A percentile compares a stretch with the other conserved stretches of the same genome.
Evolutionary conservation across 2,329 filamentous ascomycete genomes (phyloP).

Genomic region (Fusarium newnesense): DNA sequence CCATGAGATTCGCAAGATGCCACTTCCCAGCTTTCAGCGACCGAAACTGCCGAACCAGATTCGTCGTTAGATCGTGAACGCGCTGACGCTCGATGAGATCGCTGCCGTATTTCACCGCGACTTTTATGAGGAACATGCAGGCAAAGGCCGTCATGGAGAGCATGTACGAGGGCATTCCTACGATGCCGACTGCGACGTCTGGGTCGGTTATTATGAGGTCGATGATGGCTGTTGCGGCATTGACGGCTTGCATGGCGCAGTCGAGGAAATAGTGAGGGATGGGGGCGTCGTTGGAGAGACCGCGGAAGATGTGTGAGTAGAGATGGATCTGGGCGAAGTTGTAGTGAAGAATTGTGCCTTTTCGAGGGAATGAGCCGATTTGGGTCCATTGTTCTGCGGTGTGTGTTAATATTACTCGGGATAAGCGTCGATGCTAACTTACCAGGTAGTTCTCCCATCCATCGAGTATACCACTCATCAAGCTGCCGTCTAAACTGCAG

Average conservation of each 20-base stretch:
- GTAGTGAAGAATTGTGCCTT: conserved; percentile 54
- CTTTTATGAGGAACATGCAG: conserved; percentile 62
- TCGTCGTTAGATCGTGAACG: conserved; percentile 53
- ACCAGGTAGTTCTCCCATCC: conserved; percentile 50
- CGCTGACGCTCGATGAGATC: conserved; percentile 53
- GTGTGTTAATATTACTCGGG: neutral
- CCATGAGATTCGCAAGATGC: conserved; percentile 61
- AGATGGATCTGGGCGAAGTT: conserved; percentile 56
- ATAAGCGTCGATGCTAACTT: neutral
- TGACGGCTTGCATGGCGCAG: conserved; percentile 47
- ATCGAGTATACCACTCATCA: conserved; percentile 52
- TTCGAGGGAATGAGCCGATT: conserved; percentile 54
- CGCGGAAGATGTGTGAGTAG: conserved; percentile 55
- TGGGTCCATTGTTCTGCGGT: conserved; percentile 51
- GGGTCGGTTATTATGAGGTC: conserved; percentile 56
- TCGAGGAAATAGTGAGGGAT: conserved; percentile 51
- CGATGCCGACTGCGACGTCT: conserved; percentile 53
- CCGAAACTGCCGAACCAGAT: conserved; percentile 54
- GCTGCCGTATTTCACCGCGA: conserved; percentile 56
- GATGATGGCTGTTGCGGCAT: conserved; percentile 56
- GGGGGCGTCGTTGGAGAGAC: conserved; percentile 47
- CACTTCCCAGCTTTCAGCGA: conserved; percentile 55
- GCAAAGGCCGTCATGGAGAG: conserved; percentile 65
- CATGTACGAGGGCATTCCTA: conserved; percentile 61
- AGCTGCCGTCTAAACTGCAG: conserved; percentile 49